A percentile compares a stretch with the other conserved stretches of the same genome.
Evolutionary conservation across 805 yeast genomes (phyloP).

Genomic region (Candida coleopterorum): DNA sequence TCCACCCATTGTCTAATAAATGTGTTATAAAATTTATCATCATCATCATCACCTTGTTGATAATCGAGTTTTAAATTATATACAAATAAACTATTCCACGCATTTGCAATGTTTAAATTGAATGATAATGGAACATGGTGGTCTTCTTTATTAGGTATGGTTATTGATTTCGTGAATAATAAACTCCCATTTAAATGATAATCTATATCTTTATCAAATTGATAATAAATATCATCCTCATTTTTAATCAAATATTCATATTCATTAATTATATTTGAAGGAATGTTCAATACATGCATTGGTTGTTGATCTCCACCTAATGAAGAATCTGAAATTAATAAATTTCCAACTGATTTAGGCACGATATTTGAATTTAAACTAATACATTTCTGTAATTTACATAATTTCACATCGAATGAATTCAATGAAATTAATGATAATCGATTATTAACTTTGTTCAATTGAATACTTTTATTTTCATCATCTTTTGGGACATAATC

Average conservation of each 20-base stretch:
- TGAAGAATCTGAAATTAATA: constrained; percentile 48
- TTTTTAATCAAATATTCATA: background rate
- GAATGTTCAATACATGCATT: background rate
- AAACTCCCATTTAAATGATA: constrained; percentile 23
- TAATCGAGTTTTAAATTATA: constrained; percentile 34
- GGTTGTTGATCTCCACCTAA: constrained; percentile 46
- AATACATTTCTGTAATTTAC: constrained; percentile 34
- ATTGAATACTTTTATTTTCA: constrained; percentile 5
- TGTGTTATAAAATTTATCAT: constrained; percentile 43
- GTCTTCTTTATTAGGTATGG: constrained; percentile 39
- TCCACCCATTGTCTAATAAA: constrained; percentile 62
- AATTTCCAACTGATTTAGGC: constrained; percentile 47
- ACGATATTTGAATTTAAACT: constrained; percentile 39
- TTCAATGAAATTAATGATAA: constrained; percentile 1
- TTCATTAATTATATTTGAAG: background rate
- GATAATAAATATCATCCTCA: background rate
- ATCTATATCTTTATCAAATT: background rate
- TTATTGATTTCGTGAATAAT: constrained; percentile 36
- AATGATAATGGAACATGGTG: constrained; percentile 43
- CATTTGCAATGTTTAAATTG: constrained; percentile 48
- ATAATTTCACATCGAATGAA: constrained; percentile 8
- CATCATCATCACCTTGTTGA: constrained; percentile 5
- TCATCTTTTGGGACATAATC: no score
- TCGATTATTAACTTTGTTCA: constrained; percentile 5
- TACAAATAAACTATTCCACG: constrained; percentile 59